phyloP scores from a whole-genome alignment of 495 filamentous ascomycete species.

The Melanomma pulvis-pyrius region DNA sequence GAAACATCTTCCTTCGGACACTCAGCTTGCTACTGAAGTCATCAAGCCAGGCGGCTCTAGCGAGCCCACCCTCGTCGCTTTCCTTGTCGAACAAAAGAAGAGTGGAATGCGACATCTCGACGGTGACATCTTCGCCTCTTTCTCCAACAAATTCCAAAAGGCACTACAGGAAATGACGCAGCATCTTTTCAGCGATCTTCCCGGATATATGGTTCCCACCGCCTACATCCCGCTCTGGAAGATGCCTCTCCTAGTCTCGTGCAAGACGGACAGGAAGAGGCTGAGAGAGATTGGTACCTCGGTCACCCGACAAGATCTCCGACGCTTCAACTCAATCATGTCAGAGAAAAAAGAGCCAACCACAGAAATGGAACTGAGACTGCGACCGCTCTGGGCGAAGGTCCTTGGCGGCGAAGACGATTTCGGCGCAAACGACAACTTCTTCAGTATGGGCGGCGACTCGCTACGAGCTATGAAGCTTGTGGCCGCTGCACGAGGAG shows the following conservation, averaged over 20 bases:
- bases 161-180: constrained; percentile 7
- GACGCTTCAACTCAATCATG: constrained; percentile 23
- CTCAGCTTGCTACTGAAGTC: constrained; percentile 49
- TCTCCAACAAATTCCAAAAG: constrained; percentile 16
- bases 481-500: constrained; percentile 30
- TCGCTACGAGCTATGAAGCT: constrained; percentile 40
- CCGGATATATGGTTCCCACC: constrained; percentile 63
- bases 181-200: constrained; percentile 41
- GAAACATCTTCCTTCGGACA: constrained; percentile 42
- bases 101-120: not conserved
- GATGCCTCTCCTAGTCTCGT: constrained; percentile 60
- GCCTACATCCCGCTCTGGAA: constrained; percentile 61
- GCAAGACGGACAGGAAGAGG: constrained; percentile 64
- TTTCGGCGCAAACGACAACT: constrained; percentile 35
- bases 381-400: constrained; percentile 30
- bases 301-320: constrained; percentile 25
- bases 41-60: constrained; percentile 47
- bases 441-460: constrained; percentile 42
- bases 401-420: constrained; percentile 20
- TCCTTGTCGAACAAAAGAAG: constrained; percentile 40
- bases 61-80: constrained; percentile 49
- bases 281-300: constrained; percentile 43
- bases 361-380: constrained; percentile 28
- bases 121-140: constrained; percentile 9
- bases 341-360: constrained; percentile 36